Evolutionary conservation across 164 flowering plant genomes (phyloP), one percentile per base, ranked within the genome.

Genomic region (Santalum album): DNA sequence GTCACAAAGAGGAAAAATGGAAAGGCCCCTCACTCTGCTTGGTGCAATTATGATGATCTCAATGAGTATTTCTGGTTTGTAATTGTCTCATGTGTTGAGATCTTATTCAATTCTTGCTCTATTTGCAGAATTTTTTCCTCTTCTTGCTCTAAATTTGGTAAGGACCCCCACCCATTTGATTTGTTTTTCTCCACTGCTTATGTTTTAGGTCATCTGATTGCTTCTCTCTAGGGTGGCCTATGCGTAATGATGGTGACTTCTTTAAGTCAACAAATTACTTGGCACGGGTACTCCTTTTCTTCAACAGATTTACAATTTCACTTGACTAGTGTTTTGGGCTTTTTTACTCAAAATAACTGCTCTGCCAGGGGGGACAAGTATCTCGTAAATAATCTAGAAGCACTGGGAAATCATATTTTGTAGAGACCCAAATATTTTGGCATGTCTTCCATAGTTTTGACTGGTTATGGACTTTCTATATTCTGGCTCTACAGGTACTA

Each of bases 31-130:
- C 89, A 90, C 66, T 68, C 97, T 25, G 55, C 68, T 48, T 94
- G 99, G 99, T 79, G 97, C 74, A 94, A 94, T 67, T 94, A 94
- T 57, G 99, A 94, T 74, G 99, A 94, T 66, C 69, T 94, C 34
- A 94, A 94, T 57, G 99, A 94, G 67, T 94, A 85, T 69, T 94
- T 94, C 76, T 94, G 99, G 99, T 94, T 22, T 49, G 81, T 72
- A 49, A 49, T 19, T 34, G 51, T 52, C 44, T 52, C 32, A 36
- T 19, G 24, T 5, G 19, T 54, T 5, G 4, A 15, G 36, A 42
- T 62, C 21, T 57, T 43, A 25, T 19, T 49, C 54, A 23, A 48
- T 1, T 62, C 17, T 9, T 32, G n/a, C 42, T 44, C 38, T 3
- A 18, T 52, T 51, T 39, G 3, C n/a, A 40, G 36, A 39, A 42